Evolutionary conservation across 306 rosid genomes (phyloP).

Genomic region (Oxytropis ochrocephala): DNA sequence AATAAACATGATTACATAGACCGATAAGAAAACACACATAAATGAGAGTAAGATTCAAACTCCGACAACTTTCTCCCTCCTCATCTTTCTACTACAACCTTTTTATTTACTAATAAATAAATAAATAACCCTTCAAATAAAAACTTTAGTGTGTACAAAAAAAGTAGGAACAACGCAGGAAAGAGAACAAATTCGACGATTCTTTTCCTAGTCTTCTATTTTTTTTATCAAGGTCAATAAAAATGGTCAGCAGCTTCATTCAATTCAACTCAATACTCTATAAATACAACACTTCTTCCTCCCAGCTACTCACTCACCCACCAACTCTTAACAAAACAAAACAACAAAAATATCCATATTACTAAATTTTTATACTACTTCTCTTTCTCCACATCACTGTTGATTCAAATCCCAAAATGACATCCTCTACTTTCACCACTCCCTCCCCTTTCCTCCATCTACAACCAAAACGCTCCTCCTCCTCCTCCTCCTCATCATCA

Average conservation of each 20-base stretch:
- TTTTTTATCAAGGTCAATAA: not conserved
- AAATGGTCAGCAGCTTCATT: not conserved
- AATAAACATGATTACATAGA: no score
- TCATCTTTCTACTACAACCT: no score
- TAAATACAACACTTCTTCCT: not conserved
- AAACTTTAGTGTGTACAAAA: not conserved
- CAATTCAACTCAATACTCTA: not conserved
- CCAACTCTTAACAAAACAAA: no score
- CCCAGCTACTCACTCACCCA: not conserved
- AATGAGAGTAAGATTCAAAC: no score
- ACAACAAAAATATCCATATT: no score
- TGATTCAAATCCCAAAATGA: slow-evolving; percentile 23
- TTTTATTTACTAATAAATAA: no score
- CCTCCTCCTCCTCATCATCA: not conserved
- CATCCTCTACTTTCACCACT: slow-evolving; percentile 29
- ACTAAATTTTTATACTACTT: no score
- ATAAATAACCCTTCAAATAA: no score
- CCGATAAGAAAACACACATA: no score
- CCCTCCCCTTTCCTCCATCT: slow-evolving; percentile 39
- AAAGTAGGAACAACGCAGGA: not conserved
- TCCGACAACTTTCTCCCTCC: no score
- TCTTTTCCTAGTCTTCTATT: not conserved
- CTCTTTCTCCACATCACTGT: not conserved
- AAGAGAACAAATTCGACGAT: not conserved
- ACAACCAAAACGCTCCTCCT: not conserved